Conservation (phyloP, 192 early-diverging fungal genomes). For the Coemansia sp. region DNA sequence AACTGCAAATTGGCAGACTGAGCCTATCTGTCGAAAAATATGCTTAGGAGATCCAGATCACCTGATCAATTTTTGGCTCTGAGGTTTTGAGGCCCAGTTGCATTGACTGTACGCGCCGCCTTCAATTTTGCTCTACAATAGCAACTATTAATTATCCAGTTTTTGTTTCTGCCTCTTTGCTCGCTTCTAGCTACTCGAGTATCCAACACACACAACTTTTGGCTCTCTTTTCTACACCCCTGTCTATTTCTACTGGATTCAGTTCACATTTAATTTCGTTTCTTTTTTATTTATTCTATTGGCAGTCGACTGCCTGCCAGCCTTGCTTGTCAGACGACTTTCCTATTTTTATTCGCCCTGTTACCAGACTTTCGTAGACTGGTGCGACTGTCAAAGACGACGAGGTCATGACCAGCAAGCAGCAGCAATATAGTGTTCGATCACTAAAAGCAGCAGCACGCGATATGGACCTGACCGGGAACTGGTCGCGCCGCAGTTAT, state of each 20-base stretch:
- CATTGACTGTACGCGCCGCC: background rate
- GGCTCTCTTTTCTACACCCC: background rate
- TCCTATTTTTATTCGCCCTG: background rate
- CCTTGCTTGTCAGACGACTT: background rate
- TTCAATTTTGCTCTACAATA: background rate
- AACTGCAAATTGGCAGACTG: background rate
- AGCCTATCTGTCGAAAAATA: background rate
- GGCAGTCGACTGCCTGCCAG: background rate
- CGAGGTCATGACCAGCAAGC: background rate
- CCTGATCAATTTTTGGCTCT: background rate
- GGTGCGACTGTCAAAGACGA: background rate
- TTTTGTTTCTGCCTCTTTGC: background rate
- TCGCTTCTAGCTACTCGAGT: background rate
- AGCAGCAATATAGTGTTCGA: constrained; percentile 1
- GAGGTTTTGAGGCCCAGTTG: constrained; percentile 4
- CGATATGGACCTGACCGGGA: constrained; percentile 10
- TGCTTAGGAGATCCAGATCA: background rate
- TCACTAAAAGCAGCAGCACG: background rate
- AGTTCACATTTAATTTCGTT: background rate
- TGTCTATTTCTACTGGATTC: background rate
- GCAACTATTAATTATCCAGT: no score
- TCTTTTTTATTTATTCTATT: background rate
- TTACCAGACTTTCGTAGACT: background rate
- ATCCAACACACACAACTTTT: background rate
- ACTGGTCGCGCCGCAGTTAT: constrained; percentile 47